Evolutionary conservation across 169 alveolate species (phyloP).

Genomic region (Cryptosporidium andersoni): DNA sequence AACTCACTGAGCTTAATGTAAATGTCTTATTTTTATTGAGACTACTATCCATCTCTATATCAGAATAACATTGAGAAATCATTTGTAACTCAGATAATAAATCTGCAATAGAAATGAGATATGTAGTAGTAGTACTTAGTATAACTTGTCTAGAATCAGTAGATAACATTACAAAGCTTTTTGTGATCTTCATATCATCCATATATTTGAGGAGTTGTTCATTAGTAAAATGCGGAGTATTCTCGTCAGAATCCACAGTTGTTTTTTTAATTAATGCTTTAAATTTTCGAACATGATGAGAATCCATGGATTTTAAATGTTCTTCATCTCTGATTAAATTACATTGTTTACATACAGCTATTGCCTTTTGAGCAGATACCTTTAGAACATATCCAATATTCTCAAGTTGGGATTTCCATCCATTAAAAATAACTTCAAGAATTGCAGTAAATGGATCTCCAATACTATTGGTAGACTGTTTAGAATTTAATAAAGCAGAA

Average conservation of each 20-base stretch:
- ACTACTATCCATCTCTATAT: slow-evolving; percentile 14
- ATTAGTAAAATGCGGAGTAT: neutral
- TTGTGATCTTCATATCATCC: neutral
- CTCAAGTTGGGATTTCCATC: slow-evolving; percentile 28
- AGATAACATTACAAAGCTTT: slow-evolving; percentile 16
- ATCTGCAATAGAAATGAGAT: slow-evolving; percentile 22
- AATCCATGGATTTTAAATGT: slow-evolving; percentile 21
- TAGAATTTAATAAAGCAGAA: too few species aligned
- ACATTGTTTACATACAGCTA: slow-evolving; percentile 24
- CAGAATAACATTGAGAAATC: slow-evolving; percentile 22
- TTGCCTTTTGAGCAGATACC: slow-evolving; percentile 2
- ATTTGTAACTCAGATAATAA: slow-evolving; percentile 44
- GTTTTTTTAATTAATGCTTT: slow-evolving; percentile 30
- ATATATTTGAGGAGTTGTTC: too few species aligned
- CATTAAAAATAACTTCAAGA: slow-evolving; percentile 51
- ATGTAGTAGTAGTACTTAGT: slow-evolving; percentile 37
- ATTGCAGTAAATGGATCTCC: slow-evolving; percentile 1
- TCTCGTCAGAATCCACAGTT: slow-evolving; percentile 9
- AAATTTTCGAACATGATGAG: slow-evolving; percentile 61
- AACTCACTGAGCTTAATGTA: slow-evolving; percentile 48
- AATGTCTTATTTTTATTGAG: slow-evolving; percentile 14
- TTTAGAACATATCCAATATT: slow-evolving; percentile 23
- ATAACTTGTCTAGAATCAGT: slow-evolving; percentile 65
- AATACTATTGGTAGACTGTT: neutral
- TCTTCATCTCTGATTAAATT: slow-evolving; percentile 22